A percentile compares a stretch with the other conserved stretches of the same genome.
These are phyloP conservation scores for Phytophthora multivora DNA, from an alignment of 352 stramenopile genomes.

Conservation along the genomic window DNA sequence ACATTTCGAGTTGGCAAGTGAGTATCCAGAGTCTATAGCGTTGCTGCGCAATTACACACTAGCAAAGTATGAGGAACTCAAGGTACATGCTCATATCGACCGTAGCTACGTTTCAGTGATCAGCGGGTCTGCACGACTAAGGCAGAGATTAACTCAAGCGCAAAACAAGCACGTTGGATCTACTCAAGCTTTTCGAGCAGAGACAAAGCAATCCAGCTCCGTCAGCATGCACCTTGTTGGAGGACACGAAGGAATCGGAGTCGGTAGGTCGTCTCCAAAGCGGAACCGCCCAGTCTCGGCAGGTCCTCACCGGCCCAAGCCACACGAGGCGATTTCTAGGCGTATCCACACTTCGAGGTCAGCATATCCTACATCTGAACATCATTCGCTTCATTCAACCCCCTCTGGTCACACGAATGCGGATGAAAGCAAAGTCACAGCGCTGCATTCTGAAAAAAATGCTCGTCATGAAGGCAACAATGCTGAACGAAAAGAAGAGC, in stretches of 20 bases:
- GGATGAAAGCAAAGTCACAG: constrained; percentile 8
- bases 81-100: constrained; percentile 74
- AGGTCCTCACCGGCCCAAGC: constrained; percentile 48
- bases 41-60: constrained; percentile 65
- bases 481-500: constrained; percentile 12
- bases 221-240: constrained; percentile 24
- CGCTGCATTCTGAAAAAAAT: constrained; percentile 8
- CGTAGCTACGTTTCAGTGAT: constrained; percentile 75
- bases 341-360: constrained; percentile 67
- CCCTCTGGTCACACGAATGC: background rate
- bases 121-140: constrained; percentile 55
- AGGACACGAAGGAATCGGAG: constrained; percentile 27
- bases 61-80: constrained; percentile 65
- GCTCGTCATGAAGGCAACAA: constrained; percentile 4
- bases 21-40: constrained; percentile 58
- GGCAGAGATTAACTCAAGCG: constrained; percentile 49
- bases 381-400: constrained; percentile 1
- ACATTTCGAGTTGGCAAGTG: constrained; percentile 62
- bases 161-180: constrained; percentile 46
- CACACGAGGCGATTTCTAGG: constrained; percentile 30
- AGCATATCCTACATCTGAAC: constrained; percentile 36
- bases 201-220: constrained; percentile 5
- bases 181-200: constrained; percentile 10
- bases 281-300: constrained; percentile 64
- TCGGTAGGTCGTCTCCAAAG: constrained; percentile 68